These are phyloP conservation scores for Metroxylon sagu DNA, from an alignment of 176 grass and related monocot species.

Conservation along the genomic window DNA sequence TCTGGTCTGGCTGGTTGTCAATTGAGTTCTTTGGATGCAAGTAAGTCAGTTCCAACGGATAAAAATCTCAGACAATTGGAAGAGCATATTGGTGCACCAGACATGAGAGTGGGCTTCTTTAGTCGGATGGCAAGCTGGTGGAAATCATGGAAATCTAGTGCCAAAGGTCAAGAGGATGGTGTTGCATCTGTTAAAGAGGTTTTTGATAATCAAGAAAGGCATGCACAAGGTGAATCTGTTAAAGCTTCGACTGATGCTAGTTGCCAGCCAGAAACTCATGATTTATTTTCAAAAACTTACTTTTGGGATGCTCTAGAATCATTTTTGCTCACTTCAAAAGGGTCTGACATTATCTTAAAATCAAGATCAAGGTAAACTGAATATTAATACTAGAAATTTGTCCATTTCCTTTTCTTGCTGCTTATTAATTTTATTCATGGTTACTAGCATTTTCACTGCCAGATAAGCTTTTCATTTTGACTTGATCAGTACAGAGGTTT, in stretches of 20 bases:
- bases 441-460: too few species aligned
- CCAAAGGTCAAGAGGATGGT: slow-evolving; percentile 15
- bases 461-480: too few species aligned
- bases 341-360: slow-evolving; percentile 50
- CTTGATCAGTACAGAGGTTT: too few species aligned
- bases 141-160: slow-evolving; percentile 34
- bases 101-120: slow-evolving; percentile 27
- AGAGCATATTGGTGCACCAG: slow-evolving; percentile 16
- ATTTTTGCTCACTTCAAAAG: slow-evolving; percentile 40
- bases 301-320: slow-evolving; percentile 50
- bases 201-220: neutral
- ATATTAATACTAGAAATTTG: slow-evolving; percentile 1
- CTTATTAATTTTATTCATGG: too few species aligned
- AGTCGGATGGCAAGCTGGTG: slow-evolving; percentile 31
- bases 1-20: too few species aligned
- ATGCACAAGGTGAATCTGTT: slow-evolving; percentile 12
- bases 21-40: neutral
- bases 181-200: neutral
- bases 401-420: too few species aligned
- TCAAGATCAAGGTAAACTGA: slow-evolving; percentile 46
- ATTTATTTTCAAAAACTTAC: slow-evolving; percentile 46
- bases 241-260: slow-evolving; percentile 31
- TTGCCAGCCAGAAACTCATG: slow-evolving; percentile 23
- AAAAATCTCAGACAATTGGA: slow-evolving; percentile 14
- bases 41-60: slow-evolving; percentile 19